These are phyloP conservation scores for Ascochyta pisi DNA, from an alignment of 2,329 filamentous ascomycete species.

Conservation along the genomic window DNA sequence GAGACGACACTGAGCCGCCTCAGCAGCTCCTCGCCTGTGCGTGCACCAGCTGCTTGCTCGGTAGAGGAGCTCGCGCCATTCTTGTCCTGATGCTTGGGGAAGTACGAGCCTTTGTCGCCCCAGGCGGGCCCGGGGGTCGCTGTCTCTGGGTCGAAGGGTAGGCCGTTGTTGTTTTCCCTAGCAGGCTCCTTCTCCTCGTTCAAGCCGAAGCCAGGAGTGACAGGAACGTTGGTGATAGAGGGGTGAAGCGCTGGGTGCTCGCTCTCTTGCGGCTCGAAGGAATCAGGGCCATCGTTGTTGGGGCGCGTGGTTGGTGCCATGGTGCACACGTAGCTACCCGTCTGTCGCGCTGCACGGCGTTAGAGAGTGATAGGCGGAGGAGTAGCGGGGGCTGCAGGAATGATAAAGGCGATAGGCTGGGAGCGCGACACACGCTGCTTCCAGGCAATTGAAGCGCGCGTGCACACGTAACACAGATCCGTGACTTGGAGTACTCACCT, in stretches of 20 bases:
- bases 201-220: constrained; percentile 52
- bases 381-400: constrained; percentile 10
- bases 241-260: constrained; percentile 51
- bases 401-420: constrained; percentile 10
- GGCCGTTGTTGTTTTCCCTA: constrained; percentile 23
- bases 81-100: constrained; percentile 32
- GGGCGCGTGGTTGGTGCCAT: constrained; percentile 37
- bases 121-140: constrained; percentile 44
- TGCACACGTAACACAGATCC: background rate
- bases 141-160: constrained; percentile 42
- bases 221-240: constrained; percentile 49
- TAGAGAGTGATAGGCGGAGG: constrained; percentile 20
- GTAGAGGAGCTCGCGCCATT: constrained; percentile 43
- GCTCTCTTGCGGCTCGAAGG: constrained; percentile 34
- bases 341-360: constrained; percentile 33
- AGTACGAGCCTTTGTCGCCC: constrained; percentile 42
- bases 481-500: constrained; percentile 13
- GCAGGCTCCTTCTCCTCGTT: constrained; percentile 47
- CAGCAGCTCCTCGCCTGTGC: constrained; percentile 58
- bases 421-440: constrained; percentile 11
- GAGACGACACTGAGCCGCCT: constrained; percentile 59
- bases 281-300: constrained; percentile 21
- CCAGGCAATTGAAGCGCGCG: background rate
- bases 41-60: constrained; percentile 54
- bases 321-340: constrained; percentile 18